Base-by-base conservation (phyloP, 345 rosid species). In the Odontarrhena argentea region DNA sequence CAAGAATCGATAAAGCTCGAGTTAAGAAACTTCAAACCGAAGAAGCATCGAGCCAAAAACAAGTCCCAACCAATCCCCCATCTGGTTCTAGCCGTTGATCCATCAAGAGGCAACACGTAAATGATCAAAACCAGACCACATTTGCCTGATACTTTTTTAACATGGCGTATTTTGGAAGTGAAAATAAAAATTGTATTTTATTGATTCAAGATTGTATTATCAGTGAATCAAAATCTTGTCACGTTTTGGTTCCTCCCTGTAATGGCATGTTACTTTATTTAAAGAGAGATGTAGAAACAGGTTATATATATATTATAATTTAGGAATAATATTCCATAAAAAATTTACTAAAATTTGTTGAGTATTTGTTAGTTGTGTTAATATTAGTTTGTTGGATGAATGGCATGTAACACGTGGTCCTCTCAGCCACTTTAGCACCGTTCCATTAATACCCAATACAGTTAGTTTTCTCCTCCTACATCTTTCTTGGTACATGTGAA, bases 1-100 rank as follows among this genome's bases (percentile, higher is more conserved):
- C 99, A 42, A 78, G 99, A 11, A 70, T 85, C 7, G 99, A 88
- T 68, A 94, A 86, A 78, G 95, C 96, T 65, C 87, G 86, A 73
- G 82, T 83, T 64, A 86, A 80, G 75, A 91, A 81, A 77, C 74
- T 79, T 57, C 91, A 90, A 76, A 80, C 48, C 2, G 87, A 88
- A 26, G 88, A 86, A 66, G 85, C 86, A 63, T 80, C 68, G 57
- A 73, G 71, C 71, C 71, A 73, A 43, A 88, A 76, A 74, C 96
- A 81, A 76, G 67, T 82, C 64, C 66, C 91, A 61, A 74, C 83
- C 63, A 80, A 74, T 62, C 24, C 55, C 8, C 78, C 87, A 75
- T 85, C 89, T 53, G 82, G 86, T 69, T 84, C 99, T 28, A 91
- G 95, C 53, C 89, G 88, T 70, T 91, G 84, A 91, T 67, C 68